phyloP scores from a whole-genome alignment of 495 filamentous ascomycete genomes.

The Xanthoparmelia taractica region DNA sequence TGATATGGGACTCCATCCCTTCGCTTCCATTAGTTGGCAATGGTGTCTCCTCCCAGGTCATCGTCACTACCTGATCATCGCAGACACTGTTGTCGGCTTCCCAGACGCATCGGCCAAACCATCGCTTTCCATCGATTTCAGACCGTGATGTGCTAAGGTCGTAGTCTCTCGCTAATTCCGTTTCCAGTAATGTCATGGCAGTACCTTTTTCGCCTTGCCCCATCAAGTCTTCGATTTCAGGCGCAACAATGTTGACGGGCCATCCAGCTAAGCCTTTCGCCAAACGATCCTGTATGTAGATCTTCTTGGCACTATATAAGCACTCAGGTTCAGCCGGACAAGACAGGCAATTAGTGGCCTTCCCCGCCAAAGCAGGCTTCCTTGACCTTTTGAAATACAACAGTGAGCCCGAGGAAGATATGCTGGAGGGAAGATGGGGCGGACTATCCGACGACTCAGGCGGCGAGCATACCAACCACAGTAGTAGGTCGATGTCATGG shows the following conservation, averaged over 20 bases:
- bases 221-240: constrained; percentile 76
- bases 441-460: constrained; percentile 34
- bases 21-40: constrained; percentile 12
- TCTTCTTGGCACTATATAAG: constrained; percentile 71
- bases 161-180: constrained; percentile 60
- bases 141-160: constrained; percentile 39
- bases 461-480: constrained; percentile 79
- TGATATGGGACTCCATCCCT: constrained; percentile 26
- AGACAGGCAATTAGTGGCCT: constrained; percentile 79
- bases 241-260: constrained; percentile 81
- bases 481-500: constrained; percentile 83
- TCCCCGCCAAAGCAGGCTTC: constrained; percentile 66
- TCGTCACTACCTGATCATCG: constrained; percentile 83
- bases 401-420: constrained; percentile 64
- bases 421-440: constrained; percentile 63
- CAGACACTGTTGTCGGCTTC: constrained; percentile 86
- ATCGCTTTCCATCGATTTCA: constrained; percentile 55
- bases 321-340: constrained; percentile 68
- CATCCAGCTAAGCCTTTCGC: constrained; percentile 55
- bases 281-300: constrained; percentile 61
- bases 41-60: constrained; percentile 71
- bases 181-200: constrained; percentile 32
- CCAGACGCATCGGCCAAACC: constrained; percentile 93
- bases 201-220: constrained; percentile 20
- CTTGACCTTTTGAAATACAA: constrained; percentile 63